A percentile compares a stretch with the other conserved stretches of the same genome.
These are phyloP conservation scores for Fusarium circinatum DNA, from an alignment of 2,329 filamentous ascomycete genomes.

Conservation along the genomic window DNA sequence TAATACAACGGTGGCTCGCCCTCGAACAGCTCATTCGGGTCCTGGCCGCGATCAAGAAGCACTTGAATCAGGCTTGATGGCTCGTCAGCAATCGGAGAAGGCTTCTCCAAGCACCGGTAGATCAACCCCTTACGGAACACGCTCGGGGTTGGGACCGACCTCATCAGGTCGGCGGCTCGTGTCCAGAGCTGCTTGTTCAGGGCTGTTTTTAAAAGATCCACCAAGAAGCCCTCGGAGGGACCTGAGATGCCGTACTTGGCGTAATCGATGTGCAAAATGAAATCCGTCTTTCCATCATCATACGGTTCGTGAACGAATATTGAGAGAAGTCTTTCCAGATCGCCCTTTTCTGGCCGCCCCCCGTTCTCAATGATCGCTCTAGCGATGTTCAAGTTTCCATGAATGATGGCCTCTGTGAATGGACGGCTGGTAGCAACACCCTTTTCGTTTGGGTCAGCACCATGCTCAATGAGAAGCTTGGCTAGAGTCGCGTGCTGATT, in stretches of 20 bases:
- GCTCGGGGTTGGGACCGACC: slow-evolving; percentile 34
- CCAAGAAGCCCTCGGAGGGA: slow-evolving; percentile 37
- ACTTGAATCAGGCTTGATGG: slow-evolving; percentile 41
- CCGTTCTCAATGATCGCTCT: slow-evolving; percentile 39
- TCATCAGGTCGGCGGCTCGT: slow-evolving; percentile 42
- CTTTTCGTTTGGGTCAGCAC: slow-evolving; percentile 43
- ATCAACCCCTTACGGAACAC: slow-evolving; percentile 38
- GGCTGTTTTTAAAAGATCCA: slow-evolving; percentile 34
- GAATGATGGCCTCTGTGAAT: slow-evolving; percentile 40
- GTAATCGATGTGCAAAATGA: slow-evolving; percentile 37
- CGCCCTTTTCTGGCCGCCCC: slow-evolving; percentile 38
- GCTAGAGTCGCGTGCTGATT: slow-evolving; percentile 41
- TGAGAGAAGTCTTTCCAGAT: slow-evolving; percentile 34
- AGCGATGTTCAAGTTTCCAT: slow-evolving; percentile 39
- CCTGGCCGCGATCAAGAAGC: slow-evolving; percentile 40
- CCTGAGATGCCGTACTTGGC: slow-evolving; percentile 37
- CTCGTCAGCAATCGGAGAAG: slow-evolving; percentile 38
- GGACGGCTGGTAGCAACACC: slow-evolving; percentile 32
- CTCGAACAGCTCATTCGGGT: slow-evolving; percentile 41
- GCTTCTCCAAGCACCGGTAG: slow-evolving; percentile 36
- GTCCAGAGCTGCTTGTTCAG: slow-evolving; percentile 40
- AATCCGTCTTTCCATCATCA: slow-evolving; percentile 42
- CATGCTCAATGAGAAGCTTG: slow-evolving; percentile 40
- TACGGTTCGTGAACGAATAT: slow-evolving; percentile 39
- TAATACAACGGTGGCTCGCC: slow-evolving; percentile 43